Conservation (phyloP, 1,139 yeast genomes). For the Candida dubliniensis region DNA sequence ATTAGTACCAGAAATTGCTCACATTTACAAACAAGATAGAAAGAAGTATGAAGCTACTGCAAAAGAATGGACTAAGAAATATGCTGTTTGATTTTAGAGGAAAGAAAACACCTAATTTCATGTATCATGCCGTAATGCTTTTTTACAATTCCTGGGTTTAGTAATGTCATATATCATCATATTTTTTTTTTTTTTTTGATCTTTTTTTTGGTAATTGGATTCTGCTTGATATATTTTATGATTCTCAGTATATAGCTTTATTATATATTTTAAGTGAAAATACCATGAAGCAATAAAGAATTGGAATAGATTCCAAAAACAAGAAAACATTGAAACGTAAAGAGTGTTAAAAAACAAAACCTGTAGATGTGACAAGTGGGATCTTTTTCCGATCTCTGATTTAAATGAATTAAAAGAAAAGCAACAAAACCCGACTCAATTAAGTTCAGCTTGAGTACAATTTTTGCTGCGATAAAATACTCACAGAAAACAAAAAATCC, state of each 20-base stretch:
- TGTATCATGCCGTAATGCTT: slow-evolving; percentile 4
- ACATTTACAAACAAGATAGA: slow-evolving; percentile 92
- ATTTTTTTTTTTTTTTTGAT: not conserved
- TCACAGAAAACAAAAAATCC: too few relatives aligned
- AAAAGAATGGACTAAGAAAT: slow-evolving; percentile 97
- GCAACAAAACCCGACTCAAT: too few relatives aligned
- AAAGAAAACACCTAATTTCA: not conserved
- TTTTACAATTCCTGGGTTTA: not conserved
- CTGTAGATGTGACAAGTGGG: not conserved
- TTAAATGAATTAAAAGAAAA: too few relatives aligned
- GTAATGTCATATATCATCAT: slow-evolving; percentile 5
- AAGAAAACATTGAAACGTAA: too few relatives aligned
- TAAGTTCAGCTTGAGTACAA: too few relatives aligned
- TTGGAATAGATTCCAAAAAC: slow-evolving; percentile 1
- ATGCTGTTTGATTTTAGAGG: slow-evolving; percentile 64
- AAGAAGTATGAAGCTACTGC: slow-evolving; percentile 96
- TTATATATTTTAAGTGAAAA: not conserved
- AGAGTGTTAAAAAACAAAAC: too few relatives aligned
- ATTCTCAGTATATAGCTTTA: not conserved
- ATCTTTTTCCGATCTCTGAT: too few relatives aligned
- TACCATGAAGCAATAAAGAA: not conserved
- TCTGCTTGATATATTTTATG: not conserved
- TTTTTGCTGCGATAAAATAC: too few relatives aligned
- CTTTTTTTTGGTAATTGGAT: not conserved
- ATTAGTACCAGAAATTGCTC: slow-evolving; percentile 97